Evolutionary conservation across 2,329 filamentous ascomycete genomes (phyloP).

Genomic region (Aspergillus sp.): DNA sequence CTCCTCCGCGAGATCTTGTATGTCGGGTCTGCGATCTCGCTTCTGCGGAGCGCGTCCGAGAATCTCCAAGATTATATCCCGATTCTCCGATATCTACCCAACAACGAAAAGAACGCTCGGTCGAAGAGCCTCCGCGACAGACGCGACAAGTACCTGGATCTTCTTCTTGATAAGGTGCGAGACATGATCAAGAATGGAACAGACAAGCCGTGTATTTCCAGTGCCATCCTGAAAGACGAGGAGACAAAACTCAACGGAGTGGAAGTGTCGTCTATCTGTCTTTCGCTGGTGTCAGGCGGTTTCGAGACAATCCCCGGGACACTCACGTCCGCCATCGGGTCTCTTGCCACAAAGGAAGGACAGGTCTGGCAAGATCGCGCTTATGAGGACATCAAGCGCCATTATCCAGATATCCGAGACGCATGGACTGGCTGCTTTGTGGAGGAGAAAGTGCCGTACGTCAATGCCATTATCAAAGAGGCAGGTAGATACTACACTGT

Average conservation of each 20-base stretch:
- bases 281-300: conserved; percentile 73
- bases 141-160: conserved; percentile 61
- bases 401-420: conserved; percentile 61
- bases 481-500: conserved; percentile 1
- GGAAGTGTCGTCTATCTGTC: conserved; percentile 70
- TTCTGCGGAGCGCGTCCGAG: conserved; percentile 68
- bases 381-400: conserved; percentile 62
- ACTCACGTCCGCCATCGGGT: conserved; percentile 69
- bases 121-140: conserved; percentile 62
- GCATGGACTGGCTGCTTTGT: conserved; percentile 65
- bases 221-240: conserved; percentile 63
- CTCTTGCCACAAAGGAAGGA: conserved; percentile 60
- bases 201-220: conserved; percentile 63
- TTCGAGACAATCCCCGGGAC: conserved; percentile 75
- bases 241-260: conserved; percentile 63
- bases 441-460: conserved; percentile 62
- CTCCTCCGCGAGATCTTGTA: conserved; percentile 68
- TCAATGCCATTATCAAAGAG: conserved; percentile 1
- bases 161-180: conserved; percentile 54
- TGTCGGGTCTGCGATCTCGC: conserved; percentile 68
- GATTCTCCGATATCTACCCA: conserved; percentile 57
- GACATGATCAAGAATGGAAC: conserved; percentile 56
- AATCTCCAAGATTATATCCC: conserved; percentile 78
- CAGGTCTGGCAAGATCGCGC: conserved; percentile 66
- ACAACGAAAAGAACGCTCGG: conserved; percentile 53